Evolutionary conservation across 2,329 filamentous ascomycete species (phyloP).

Genomic region (Calonectria pauciramosa): DNA sequence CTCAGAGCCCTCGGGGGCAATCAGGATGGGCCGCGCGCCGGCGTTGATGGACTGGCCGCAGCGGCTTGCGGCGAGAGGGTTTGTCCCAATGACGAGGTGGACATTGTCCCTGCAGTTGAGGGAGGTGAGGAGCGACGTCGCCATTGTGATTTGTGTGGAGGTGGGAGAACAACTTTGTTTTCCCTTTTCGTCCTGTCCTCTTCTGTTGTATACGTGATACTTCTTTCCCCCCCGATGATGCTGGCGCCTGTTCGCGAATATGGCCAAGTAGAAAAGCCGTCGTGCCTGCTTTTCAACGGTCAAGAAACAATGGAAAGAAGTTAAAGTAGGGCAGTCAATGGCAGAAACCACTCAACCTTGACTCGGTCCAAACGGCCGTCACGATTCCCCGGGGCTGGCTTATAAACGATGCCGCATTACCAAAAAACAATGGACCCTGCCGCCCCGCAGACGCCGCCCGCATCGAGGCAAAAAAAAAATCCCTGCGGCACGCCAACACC

Average conservation of each 20-base stretch:
- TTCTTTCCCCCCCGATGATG: background rate
- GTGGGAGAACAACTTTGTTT: constrained; percentile 6
- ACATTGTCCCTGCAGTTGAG: constrained; percentile 78
- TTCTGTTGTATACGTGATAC: background rate
- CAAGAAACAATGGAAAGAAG: background rate
- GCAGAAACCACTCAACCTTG: background rate
- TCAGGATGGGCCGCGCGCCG: constrained; percentile 83
- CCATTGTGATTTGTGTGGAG: constrained; percentile 25
- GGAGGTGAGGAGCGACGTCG: constrained; percentile 75
- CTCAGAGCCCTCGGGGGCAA: constrained; percentile 76
- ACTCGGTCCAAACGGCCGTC: background rate
- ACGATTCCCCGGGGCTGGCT: constrained; percentile 12
- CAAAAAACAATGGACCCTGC: constrained; percentile 27
- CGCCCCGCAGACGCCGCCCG: background rate
- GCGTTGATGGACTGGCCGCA: constrained; percentile 85
- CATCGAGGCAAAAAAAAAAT: constrained; percentile 12
- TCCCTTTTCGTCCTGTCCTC: background rate
- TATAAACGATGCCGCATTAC: constrained; percentile 33
- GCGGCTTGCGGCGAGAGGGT: constrained; percentile 87
- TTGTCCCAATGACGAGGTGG: constrained; percentile 89
- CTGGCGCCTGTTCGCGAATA: background rate
- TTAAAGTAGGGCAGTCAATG: background rate
- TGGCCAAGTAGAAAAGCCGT: background rate
- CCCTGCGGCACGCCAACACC: background rate
- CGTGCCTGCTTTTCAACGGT: background rate